Evolutionary conservation across 805 yeast genomes (phyloP), one percentile per base, ranked within the genome.

Genomic region (Kazachstania bromeliacearum): DNA sequence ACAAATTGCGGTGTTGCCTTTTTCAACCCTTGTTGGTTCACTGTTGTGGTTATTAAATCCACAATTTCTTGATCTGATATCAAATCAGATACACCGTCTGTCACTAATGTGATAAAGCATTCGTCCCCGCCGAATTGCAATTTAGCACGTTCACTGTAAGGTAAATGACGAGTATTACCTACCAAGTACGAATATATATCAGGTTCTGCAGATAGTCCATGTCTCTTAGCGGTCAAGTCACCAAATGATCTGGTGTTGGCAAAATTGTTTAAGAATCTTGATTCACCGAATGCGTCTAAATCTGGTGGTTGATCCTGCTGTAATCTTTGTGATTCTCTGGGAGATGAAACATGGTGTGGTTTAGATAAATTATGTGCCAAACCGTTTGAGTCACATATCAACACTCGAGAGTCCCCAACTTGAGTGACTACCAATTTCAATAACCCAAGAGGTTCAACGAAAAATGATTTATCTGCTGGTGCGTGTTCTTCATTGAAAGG

Each of bases 221-320:
- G 73, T 25, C 79, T 68, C 58, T 92, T 92, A 36, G 77, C 94
- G 18, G 69, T 65, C 12, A 78, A 51, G 60, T 92, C 98, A 28
- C 98, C 98, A 68, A 92, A 92, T 1, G 96, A 70, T 45, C 98
- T 70, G 2, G 98, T 92, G 52, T 92, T 92, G 16, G 96, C 95
- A 53, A 77, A 79, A 44, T 77, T 71, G 25, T 82, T 73, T 38
- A 74, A 49, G 49, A 79, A 88, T 39, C 97, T 57, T 51, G 82
- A 85, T 51, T 87, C 94, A 5, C 98, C 98, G 64, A 88, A 89
- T 3, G 96, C 80, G 55, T 89, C 97, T 5, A 82, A 77, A 51
- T 80, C 73, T 39, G 5, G 31, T 30, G 20, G n/a, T 7, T 12
- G 10, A 7, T 30, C 16, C 3, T 71, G 20, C 16, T 28, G 81